Conservation (phyloP, 352 stramenopile genomes). For the Blastocystis sp. region DNA sequence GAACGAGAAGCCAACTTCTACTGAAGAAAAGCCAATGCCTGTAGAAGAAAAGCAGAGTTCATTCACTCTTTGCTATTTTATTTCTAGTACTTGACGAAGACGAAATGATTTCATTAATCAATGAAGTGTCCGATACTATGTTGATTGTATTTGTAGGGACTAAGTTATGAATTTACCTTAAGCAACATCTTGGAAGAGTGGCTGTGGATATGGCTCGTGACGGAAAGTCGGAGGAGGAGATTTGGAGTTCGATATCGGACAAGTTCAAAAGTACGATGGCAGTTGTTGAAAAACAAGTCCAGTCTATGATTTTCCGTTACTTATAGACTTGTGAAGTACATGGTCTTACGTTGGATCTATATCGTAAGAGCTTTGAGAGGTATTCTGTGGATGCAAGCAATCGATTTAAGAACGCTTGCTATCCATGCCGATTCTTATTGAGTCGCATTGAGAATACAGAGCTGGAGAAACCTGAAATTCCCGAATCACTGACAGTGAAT, state of each 20-base stretch:
- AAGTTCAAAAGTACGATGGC: slow-evolving; percentile 57
- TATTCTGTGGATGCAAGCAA: not conserved
- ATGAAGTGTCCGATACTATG: slow-evolving; percentile 57
- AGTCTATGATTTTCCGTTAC: not conserved
- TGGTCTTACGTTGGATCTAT: not conserved
- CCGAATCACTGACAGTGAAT: not conserved
- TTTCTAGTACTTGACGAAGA: slow-evolving; percentile 7
- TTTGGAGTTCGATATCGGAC: not conserved
- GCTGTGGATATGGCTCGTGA: slow-evolving; percentile 43
- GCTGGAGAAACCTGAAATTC: slow-evolving; percentile 13
- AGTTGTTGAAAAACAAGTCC: slow-evolving; percentile 58
- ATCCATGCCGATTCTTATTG: slow-evolving; percentile 34
- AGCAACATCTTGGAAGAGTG: slow-evolving; percentile 48
- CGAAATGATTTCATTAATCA: slow-evolving; percentile 27
- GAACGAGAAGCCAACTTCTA: slow-evolving; percentile 1
- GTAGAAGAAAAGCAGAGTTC: not conserved
- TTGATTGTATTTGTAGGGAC: slow-evolving; percentile 24
- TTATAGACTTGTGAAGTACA: slow-evolving; percentile 37
- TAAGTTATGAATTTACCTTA: not conserved
- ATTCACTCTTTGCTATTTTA: not conserved
- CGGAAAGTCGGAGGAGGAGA: slow-evolving; percentile 35
- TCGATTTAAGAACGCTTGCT: slow-evolving; percentile 11
- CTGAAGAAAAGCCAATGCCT: not conserved
- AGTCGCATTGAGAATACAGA: slow-evolving; percentile 48
- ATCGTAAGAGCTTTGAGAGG: not conserved